Percentiles rank a stretch among this genome's conserved stretches.
phyloP scores from a whole-genome alignment of 2,329 filamentous ascomycete genomes.

The Malbranchea cinnamomea region DNA sequence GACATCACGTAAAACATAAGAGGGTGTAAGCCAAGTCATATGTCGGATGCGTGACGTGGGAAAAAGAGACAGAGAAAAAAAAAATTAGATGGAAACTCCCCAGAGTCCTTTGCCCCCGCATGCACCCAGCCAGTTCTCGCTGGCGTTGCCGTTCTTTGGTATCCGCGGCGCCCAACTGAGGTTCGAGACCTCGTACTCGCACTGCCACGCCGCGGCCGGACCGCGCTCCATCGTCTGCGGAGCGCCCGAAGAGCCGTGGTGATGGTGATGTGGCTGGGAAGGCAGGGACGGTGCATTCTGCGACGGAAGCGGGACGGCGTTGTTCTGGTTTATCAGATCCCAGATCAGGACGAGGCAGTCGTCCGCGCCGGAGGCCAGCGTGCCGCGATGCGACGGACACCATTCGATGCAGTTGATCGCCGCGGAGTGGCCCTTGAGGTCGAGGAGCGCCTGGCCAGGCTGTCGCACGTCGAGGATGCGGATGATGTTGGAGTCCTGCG shows the following conservation, averaged over 20 bases:
- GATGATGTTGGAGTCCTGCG: constrained; percentile 79
- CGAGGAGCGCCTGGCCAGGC: constrained; percentile 84
- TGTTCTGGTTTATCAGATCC: constrained; percentile 66
- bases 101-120: constrained; percentile 32
- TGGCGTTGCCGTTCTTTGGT: constrained; percentile 18
- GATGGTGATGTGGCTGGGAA: constrained; percentile 9
- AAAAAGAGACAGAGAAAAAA: constrained; percentile 1
- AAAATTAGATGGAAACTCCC: constrained; percentile 25
- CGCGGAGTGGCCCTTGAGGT: constrained; percentile 76
- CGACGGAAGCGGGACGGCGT: constrained; percentile 35
- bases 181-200: constrained; percentile 33
- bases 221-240: constrained; percentile 27
- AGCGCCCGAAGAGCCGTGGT: constrained; percentile 3
- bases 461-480: constrained; percentile 93
- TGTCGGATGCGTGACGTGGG: neutral
- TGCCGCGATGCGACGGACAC: constrained; percentile 74
- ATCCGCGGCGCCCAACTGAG: constrained; percentile 32
- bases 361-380: constrained; percentile 80
- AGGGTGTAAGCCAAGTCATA: no score
- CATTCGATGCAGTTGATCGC: constrained; percentile 89
- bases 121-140: constrained; percentile 30
- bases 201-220: constrained; percentile 31
- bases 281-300: no score
- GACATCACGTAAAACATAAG: no score
- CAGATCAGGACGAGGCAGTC: constrained; percentile 85